Conservation (phyloP, 495 filamentous ascomycete genomes). For the Podospora tetraspora region DNA sequence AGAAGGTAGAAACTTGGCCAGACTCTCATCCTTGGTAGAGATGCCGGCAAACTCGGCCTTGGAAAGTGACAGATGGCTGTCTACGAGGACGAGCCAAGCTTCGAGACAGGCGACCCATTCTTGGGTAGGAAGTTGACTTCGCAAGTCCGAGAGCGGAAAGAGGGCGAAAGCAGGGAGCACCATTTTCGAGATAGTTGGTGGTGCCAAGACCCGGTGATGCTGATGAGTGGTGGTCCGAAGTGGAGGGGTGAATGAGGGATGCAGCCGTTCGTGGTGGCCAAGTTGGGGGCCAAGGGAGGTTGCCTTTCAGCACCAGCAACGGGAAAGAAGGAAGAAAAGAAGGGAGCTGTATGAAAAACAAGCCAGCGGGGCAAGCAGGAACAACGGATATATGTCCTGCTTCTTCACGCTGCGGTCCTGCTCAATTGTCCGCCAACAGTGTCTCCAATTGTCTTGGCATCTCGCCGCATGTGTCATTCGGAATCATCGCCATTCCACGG, state of each 20-base stretch:
- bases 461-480: constrained; percentile 11
- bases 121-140: constrained; percentile 55
- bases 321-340: not conserved
- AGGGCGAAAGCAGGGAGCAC: constrained; percentile 64
- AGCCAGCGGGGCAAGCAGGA: not conserved
- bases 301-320: not conserved
- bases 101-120: constrained; percentile 78
- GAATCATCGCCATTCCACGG: not conserved
- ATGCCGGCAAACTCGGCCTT: constrained; percentile 45
- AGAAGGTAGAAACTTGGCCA: constrained; percentile 55
- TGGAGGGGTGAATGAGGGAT: not conserved
- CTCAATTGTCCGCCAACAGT: constrained; percentile 5
- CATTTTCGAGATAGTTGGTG: constrained; percentile 15
- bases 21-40: constrained; percentile 50
- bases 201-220: constrained; percentile 4
- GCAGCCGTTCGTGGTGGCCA: not conserved
- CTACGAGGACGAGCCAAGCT: constrained; percentile 65
- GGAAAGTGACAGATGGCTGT: constrained; percentile 56
- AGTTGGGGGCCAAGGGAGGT: not conserved
- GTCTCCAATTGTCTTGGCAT: not conserved
- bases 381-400: not conserved
- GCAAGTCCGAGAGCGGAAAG: constrained; percentile 65
- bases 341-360: not conserved
- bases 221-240: not conserved
- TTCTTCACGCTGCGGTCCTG: not conserved